Percentiles rank a stretch among this genome's conserved stretches.
phyloP scores from a whole-genome alignment of 805 yeast species.

The Saccharomycopsis amapae region DNA sequence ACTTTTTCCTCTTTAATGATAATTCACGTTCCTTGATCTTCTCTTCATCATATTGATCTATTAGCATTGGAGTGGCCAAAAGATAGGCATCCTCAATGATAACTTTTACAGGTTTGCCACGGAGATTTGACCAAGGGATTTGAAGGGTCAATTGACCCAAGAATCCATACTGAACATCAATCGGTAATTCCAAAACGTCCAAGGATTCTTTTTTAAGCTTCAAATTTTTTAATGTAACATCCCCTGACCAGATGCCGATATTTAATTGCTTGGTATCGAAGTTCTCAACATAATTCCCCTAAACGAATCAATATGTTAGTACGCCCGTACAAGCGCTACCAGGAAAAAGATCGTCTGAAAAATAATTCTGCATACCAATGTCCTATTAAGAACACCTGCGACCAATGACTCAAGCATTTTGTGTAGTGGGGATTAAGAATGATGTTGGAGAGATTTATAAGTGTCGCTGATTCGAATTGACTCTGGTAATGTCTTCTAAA shows the following conservation, averaged over 20 bases:
- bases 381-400: constrained; percentile 53
- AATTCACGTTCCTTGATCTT: constrained; percentile 58
- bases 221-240: constrained; percentile 76
- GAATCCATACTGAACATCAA: constrained; percentile 84
- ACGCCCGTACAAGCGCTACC: background rate
- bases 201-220: constrained; percentile 80
- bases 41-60: constrained; percentile 51
- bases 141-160: constrained; percentile 83
- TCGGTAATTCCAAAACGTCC: constrained; percentile 78
- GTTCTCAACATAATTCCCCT: constrained; percentile 78
- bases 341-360: background rate
- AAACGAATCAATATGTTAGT: background rate
- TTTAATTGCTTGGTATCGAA: constrained; percentile 93
- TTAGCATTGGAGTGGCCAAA: constrained; percentile 67
- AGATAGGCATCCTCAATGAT: constrained; percentile 80
- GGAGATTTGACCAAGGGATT: constrained; percentile 95
- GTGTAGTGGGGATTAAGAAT: background rate
- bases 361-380: constrained; percentile 31
- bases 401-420: constrained; percentile 60
- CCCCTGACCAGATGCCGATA: constrained; percentile 97
- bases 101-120: constrained; percentile 86
- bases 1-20: constrained; percentile 54
- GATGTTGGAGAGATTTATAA: too few species aligned
- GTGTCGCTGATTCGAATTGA: too few species aligned
- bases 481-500: too few species aligned